These are phyloP conservation scores for Clavispora carvajalis DNA, from an alignment of 805 yeast genomes.

Conservation along the genomic window DNA sequence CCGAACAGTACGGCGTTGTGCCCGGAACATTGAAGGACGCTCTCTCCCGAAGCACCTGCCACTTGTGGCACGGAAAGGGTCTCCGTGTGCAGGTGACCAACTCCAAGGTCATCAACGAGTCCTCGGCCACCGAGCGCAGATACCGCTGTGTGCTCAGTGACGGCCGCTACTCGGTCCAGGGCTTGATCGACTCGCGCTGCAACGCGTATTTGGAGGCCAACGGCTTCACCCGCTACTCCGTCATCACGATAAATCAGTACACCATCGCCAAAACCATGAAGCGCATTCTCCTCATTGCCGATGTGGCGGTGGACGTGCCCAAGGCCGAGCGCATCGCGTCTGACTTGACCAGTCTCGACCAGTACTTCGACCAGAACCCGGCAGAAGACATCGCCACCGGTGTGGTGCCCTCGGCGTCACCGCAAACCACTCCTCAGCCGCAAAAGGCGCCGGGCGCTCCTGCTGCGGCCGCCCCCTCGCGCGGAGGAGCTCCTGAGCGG, in stretches of 20 bases:
- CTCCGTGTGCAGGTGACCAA: constrained; percentile 31
- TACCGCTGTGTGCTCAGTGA: constrained; percentile 35
- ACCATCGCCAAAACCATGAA: constrained; percentile 45
- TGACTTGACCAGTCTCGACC: constrained; percentile 45
- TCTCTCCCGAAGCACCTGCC: constrained; percentile 17
- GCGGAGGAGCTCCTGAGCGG: constrained; percentile 6
- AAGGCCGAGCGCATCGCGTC: constrained; percentile 31
- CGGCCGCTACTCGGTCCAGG: constrained; percentile 34
- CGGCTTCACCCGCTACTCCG: constrained; percentile 42
- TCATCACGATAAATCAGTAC: constrained; percentile 38
- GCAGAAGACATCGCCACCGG: constrained; percentile 38
- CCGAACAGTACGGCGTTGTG: constrained; percentile 17
- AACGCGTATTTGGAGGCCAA: constrained; percentile 35
- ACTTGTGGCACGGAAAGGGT: constrained; percentile 23
- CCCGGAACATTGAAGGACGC: constrained; percentile 23
- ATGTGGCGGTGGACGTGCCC: constrained; percentile 37
- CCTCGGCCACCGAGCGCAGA: constrained; percentile 17
- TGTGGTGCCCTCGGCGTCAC: constrained; percentile 10
- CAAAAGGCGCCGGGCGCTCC: constrained; percentile 6
- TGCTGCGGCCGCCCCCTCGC: constrained; percentile 1
- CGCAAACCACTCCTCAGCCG: constrained; percentile 13
- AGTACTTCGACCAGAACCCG: constrained; percentile 55
- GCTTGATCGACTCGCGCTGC: constrained; percentile 37
- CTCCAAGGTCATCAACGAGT: constrained; percentile 25
- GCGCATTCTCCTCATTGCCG: constrained; percentile 44